phyloP scores from a whole-genome alignment of 805 yeast genomes.

The Osmozyma mogii region DNA sequence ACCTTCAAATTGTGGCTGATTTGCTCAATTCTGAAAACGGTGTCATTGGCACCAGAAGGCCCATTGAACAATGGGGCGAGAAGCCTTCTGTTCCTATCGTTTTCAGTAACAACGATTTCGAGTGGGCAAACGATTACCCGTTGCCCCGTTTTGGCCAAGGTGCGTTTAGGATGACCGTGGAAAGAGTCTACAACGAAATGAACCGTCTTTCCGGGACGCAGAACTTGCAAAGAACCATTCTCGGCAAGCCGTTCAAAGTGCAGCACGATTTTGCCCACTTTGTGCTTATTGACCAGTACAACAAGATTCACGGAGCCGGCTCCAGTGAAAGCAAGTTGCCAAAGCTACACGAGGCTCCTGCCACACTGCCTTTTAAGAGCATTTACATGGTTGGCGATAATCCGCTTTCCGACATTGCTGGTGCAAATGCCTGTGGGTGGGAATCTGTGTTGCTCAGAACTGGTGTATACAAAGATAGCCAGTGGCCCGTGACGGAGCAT shows the following conservation, averaged over 20 bases:
- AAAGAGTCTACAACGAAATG: conserved; percentile 47
- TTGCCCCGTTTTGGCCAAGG: conserved; percentile 89
- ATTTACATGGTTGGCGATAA: conserved; percentile 97
- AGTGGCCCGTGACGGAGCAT: conserved; percentile 31
- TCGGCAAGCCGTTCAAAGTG: conserved; percentile 76
- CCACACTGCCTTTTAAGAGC: conserved; percentile 33
- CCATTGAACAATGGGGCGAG: conserved; percentile 6
- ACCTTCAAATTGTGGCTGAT: conserved; percentile 70
- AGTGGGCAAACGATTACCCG: conserved; percentile 80
- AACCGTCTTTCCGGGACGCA: conserved; percentile 34
- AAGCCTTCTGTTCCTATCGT: conserved; percentile 62
- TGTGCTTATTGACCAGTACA: conserved; percentile 54
- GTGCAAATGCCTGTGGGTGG: conserved; percentile 89
- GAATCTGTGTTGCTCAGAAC: conserved; percentile 74
- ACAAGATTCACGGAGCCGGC: conserved; percentile 19
- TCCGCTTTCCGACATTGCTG: conserved; percentile 86
- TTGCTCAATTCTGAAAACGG: conserved; percentile 60
- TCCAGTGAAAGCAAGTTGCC: conserved; percentile 31
- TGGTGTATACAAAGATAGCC: conserved; percentile 73
- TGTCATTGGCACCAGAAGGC: conserved; percentile 50
- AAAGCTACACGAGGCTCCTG: conserved; percentile 32
- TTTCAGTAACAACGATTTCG: conserved; percentile 75
- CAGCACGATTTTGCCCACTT: conserved; percentile 82
- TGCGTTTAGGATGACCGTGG: conserved; percentile 60
- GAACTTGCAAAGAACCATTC: conserved; percentile 44